A percentile compares a stretch with the other conserved stretches of the same genome.
Evolutionary conservation across 2,329 filamentous ascomycete species (phyloP).

Genomic region (Colletotrichum sidae): DNA sequence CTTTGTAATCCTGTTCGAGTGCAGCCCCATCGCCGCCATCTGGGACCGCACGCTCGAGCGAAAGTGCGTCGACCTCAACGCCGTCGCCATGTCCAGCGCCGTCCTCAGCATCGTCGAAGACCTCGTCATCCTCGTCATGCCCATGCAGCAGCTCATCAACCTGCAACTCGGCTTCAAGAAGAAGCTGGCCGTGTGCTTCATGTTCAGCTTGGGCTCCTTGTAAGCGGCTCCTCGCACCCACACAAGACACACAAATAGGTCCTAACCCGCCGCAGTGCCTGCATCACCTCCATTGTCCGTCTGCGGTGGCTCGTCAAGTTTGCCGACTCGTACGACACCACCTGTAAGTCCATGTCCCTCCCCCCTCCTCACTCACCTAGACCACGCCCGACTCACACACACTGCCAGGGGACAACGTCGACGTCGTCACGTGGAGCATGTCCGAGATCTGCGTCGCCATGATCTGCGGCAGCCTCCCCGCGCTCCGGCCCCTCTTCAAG

Average conservation of each 20-base stretch:
- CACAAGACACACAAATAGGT: no score
- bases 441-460: conserved; percentile 51
- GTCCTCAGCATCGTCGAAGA: conserved; percentile 38
- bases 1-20: conserved; percentile 40
- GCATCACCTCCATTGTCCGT: conserved; percentile 37
- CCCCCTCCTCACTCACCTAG: no score
- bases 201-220: conserved; percentile 39
- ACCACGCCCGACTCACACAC: background rate
- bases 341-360: conserved; percentile 17
- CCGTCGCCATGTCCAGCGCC: conserved; percentile 28
- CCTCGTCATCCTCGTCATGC: conserved; percentile 33
- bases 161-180: conserved; percentile 29
- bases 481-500: conserved; percentile 52
- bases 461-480: conserved; percentile 54
- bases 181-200: conserved; percentile 35
- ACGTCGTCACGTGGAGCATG: conserved; percentile 46
- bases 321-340: conserved; percentile 20
- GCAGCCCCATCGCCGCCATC: conserved; percentile 32
- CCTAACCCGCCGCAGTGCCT: conserved; percentile 30
- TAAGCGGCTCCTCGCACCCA: conserved; percentile 10
- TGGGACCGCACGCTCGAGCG: conserved; percentile 35
- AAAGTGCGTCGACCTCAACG: conserved; percentile 33
- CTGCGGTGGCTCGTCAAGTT: conserved; percentile 31
- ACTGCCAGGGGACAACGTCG: conserved; percentile 42
- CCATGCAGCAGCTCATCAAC: conserved; percentile 33